Evolutionary conservation across 2,329 filamentous ascomycete genomes (phyloP), one percentile per base, ranked within the genome.

Genomic region (Cercospora canescens): DNA sequence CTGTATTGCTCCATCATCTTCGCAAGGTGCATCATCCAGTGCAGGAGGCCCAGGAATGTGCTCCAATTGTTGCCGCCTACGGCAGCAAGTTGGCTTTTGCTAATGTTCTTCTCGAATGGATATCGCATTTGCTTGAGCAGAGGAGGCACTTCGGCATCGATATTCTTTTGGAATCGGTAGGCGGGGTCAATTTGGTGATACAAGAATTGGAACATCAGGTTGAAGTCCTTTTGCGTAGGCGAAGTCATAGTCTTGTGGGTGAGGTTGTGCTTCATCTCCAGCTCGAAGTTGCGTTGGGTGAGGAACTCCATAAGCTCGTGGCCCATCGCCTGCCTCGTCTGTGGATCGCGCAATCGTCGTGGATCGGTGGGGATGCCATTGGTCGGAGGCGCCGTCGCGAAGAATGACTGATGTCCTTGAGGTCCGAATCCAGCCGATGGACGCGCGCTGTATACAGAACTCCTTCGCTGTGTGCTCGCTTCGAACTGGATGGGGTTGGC

Each of bases 11-110:
- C 94, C 75, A 98, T 87, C 90, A 98, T 96, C 72, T 94, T 90
- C 4, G 93, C 92, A 60, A 99, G 83, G 79, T 98, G 94, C 94
- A 99, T 97, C 89, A 99, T 94, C 95, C 95, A 99, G 81, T 99
- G 94, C 59, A 99, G 84, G 77, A 99, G 83, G 0, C 94, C 95
- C 12, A 99, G 83, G 75, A 99, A 98, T 0, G 93, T 95, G 68
- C 91, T 91, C 95, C 95, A 99, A 76, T 98, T 98, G 79, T 97
- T 93, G 2, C 94, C 94, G 70, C 95, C 95, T 0, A 98, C 95
- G 1, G 96, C 95, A 0, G 93, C 89, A 65, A 99, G 93, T 76
- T 97, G 93, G 60, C 93, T 97, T 79, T 98, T 99, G 62, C 93
- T 97, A 73, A 99, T 98, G 75, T 90, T 94, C 79, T 93, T 92